These are phyloP conservation scores for Mycosphaerelloides madeirae DNA, from an alignment of 2,329 filamentous ascomycete genomes.

Conservation along the genomic window DNA sequence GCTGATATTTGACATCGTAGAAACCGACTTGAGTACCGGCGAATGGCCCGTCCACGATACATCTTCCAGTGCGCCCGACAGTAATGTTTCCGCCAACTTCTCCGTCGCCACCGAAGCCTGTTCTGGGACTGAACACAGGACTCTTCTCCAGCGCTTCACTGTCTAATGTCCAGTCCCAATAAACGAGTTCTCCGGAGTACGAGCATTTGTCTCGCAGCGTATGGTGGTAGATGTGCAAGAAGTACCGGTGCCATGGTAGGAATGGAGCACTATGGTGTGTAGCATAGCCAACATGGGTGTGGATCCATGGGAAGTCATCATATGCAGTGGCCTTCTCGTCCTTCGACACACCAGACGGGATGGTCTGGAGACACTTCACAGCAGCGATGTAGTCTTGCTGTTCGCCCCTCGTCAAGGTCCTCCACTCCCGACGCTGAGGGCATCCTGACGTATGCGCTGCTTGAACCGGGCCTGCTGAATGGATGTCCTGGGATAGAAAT, in stretches of 20 bases:
- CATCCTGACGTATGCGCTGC: background rate
- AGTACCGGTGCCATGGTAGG: constrained; percentile 28
- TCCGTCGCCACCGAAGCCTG: constrained; percentile 20
- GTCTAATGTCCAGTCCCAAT: constrained; percentile 27
- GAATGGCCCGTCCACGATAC: constrained; percentile 27
- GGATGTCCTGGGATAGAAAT: no score
- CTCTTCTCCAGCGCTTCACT: constrained; percentile 12
- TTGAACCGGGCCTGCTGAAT: background rate
- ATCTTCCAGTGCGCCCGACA: constrained; percentile 17
- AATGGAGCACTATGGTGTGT: constrained; percentile 21
- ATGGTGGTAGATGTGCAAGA: constrained; percentile 23
- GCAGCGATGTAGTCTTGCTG: constrained; percentile 23
- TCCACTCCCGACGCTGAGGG: constrained; percentile 18
- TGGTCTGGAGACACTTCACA: constrained; percentile 21
- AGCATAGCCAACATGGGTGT: constrained; percentile 10
- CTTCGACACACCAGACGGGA: constrained; percentile 16
- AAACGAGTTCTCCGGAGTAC: constrained; percentile 20
- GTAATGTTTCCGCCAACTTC: constrained; percentile 10
- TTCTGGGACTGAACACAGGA: constrained; percentile 14
- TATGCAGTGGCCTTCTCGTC: constrained; percentile 15
- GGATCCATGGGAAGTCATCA: constrained; percentile 25
- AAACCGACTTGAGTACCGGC: constrained; percentile 8
- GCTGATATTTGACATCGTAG: constrained; percentile 13
- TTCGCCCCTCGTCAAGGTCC: constrained; percentile 14
- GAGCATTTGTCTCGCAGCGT: constrained; percentile 22